Evolutionary conservation across 2,329 filamentous ascomycete genomes (phyloP).

Genomic region (Aspergillus caelatus): DNA sequence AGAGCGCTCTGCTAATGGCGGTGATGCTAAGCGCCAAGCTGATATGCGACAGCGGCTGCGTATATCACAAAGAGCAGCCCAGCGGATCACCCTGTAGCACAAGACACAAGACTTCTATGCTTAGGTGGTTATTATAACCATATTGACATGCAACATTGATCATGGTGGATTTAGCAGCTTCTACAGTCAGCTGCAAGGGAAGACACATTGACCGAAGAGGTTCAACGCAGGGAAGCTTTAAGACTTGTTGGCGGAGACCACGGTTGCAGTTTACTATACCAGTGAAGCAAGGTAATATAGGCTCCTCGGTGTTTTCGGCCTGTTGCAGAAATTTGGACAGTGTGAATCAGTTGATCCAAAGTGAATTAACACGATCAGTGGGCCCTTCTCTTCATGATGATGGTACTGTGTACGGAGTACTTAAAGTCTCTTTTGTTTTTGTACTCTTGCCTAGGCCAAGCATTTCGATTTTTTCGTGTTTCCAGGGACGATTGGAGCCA

Average conservation of each 20-base stretch:
- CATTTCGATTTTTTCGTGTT: conserved; percentile 20
- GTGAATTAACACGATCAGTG: background rate
- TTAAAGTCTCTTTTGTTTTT: background rate
- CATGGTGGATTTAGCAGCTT: background rate
- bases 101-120: background rate
- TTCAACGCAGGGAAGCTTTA: background rate
- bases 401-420: background rate
- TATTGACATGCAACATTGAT: background rate
- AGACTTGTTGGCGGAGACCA: background rate
- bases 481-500: conserved; percentile 12
- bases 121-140: background rate
- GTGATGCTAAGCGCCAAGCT: conserved; percentile 13
- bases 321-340: background rate
- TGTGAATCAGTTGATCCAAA: background rate
- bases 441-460: conserved; percentile 25
- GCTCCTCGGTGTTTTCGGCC: background rate
- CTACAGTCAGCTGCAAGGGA: background rate
- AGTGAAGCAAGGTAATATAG: background rate
- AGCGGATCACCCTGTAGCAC: background rate
- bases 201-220: background rate
- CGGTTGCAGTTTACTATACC: background rate
- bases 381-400: background rate
- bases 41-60: conserved; percentile 4
- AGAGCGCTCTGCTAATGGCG: conserved; percentile 4
- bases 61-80: background rate